Evolutionary conservation across 164 flowering plant species (phyloP).

Genomic region (Vitis labrusca): DNA sequence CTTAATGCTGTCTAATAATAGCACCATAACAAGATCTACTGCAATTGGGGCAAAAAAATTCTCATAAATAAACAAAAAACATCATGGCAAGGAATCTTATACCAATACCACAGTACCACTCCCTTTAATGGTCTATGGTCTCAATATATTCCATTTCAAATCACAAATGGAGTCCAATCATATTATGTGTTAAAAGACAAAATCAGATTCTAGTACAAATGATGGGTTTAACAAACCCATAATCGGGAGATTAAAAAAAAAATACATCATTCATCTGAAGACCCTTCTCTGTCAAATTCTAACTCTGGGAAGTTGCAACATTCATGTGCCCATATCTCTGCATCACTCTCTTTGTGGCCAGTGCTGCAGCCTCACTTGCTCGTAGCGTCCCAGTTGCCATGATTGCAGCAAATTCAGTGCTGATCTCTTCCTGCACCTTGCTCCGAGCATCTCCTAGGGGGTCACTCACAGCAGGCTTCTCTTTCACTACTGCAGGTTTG

Average conservation of each 20-base stretch:
- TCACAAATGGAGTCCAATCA: neutral
- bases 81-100: neutral
- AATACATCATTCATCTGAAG: too few species aligned
- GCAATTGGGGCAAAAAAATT: neutral
- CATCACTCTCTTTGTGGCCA: conserved; percentile 91
- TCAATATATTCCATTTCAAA: neutral
- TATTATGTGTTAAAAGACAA: neutral
- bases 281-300: neutral
- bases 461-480: conserved; percentile 24
- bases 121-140: too few species aligned
- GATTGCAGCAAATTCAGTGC: conserved; percentile 72
- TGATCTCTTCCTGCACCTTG: conserved; percentile 87
- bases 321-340: conserved; percentile 59
- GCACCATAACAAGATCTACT: too few species aligned
- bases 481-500: conserved; percentile 17
- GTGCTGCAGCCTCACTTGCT: conserved; percentile 96
- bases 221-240: too few species aligned
- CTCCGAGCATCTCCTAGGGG: conserved; percentile 75
- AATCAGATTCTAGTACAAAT: too few species aligned
- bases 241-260: too few species aligned
- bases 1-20: too few species aligned
- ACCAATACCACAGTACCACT: too few species aligned
- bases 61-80: neutral
- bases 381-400: conserved; percentile 86
- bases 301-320: conserved; percentile 41